A percentile compares a stretch with the other conserved stretches of the same genome.
Evolutionary conservation across 257 asterid species (phyloP).

Genomic region (Coffea eugenioides): DNA sequence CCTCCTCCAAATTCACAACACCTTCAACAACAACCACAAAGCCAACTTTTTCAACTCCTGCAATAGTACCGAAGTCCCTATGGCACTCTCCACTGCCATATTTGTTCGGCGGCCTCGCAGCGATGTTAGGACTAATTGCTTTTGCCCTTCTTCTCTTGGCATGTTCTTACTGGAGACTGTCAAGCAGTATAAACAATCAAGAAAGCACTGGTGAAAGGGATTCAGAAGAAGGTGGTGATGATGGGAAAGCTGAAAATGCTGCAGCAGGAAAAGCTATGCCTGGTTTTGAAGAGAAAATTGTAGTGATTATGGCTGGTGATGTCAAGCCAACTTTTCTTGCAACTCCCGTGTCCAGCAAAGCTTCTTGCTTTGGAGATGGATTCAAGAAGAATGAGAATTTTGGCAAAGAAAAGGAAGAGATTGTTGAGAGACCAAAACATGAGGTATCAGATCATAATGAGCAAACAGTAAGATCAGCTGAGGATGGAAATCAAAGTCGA

Average conservation of each 20-base stretch:
- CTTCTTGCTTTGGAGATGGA: conserved; percentile 20
- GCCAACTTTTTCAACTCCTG: conserved; percentile 53
- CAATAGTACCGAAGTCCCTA: conserved; percentile 42
- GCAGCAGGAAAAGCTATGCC: conserved; percentile 32
- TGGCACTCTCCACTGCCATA: conserved; percentile 76
- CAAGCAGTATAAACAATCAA: conserved; percentile 20
- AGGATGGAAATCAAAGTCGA: not conserved
- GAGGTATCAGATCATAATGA: conserved; percentile 15
- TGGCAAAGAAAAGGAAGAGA: conserved; percentile 11
- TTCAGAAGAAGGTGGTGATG: not conserved
- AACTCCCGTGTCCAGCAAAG: conserved; percentile 35
- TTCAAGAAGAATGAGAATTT: conserved; percentile 10
- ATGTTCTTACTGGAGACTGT: conserved; percentile 64
- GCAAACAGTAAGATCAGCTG: conserved; percentile 11
- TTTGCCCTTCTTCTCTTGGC: conserved; percentile 67
- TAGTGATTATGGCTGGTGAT: conserved; percentile 72
- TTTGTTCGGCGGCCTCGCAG: conserved; percentile 67
- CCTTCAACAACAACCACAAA: conserved; percentile 30
- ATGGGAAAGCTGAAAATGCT: conserved; percentile 24
- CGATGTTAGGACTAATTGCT: conserved; percentile 58
- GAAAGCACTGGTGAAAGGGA: conserved; percentile 21
- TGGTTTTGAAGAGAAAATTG: conserved; percentile 52
- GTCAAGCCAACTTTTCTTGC: conserved; percentile 58
- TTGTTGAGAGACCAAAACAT: conserved; percentile 7
- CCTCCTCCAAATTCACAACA: not conserved